Conservation (phyloP, 345 rosid species). For the Populus ilicifolia region DNA sequence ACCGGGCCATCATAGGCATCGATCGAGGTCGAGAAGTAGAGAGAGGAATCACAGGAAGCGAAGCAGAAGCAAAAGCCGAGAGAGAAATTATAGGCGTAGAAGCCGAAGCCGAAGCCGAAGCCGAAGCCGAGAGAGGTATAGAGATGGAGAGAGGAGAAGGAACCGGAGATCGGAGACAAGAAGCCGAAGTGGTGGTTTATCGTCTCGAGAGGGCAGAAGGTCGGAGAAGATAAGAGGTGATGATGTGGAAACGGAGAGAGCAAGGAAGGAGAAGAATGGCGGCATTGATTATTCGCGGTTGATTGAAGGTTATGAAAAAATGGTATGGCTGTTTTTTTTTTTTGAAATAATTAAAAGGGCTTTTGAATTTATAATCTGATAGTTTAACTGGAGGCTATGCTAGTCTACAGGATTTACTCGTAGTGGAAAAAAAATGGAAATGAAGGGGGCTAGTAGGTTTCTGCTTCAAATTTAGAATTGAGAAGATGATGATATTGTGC, state of each 20-base stretch:
- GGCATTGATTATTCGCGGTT: constrained; percentile 52
- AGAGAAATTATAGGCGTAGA: constrained; percentile 24
- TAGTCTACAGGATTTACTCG: neutral
- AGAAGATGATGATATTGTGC: neutral
- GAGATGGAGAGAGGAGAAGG: constrained; percentile 29
- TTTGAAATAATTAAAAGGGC: too few relatives aligned
- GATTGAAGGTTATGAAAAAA: constrained; percentile 65
- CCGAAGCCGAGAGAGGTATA: constrained; percentile 16
- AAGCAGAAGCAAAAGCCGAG: constrained; percentile 29
- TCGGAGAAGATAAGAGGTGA: constrained; percentile 20
- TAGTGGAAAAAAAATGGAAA: neutral
- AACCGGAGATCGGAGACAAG: constrained; percentile 19
- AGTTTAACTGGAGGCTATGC: too few relatives aligned
- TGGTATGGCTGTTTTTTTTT: constrained; percentile 40
- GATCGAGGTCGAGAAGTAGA: constrained; percentile 32
- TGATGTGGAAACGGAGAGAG: constrained; percentile 16
- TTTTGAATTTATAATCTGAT: too few relatives aligned
- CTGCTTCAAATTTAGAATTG: neutral
- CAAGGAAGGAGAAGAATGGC: constrained; percentile 20
- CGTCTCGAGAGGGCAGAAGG: constrained; percentile 26
- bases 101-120: constrained; percentile 27
- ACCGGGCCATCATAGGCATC: constrained; percentile 15
- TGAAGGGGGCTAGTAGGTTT: neutral
- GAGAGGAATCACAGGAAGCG: constrained; percentile 11
- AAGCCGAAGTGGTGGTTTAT: constrained; percentile 36